phyloP scores from a whole-genome alignment of 768 basidiomycete species.

The Trametes elegans region DNA sequence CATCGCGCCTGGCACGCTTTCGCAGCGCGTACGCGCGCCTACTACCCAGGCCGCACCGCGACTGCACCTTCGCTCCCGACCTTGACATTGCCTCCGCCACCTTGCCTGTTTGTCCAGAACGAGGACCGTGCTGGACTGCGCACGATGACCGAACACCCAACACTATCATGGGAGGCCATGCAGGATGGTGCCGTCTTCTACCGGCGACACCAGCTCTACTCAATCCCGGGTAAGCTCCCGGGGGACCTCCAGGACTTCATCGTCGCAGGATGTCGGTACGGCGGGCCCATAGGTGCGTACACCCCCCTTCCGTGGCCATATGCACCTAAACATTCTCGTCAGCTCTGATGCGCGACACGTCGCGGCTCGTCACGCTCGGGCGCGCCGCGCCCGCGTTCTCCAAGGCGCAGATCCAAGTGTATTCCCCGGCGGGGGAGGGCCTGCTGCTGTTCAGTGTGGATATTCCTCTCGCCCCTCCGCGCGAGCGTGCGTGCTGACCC shows the following conservation, averaged over 20 bases:
- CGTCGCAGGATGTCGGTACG: slow-evolving; percentile 78
- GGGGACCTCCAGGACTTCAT: slow-evolving; percentile 72
- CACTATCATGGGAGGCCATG: slow-evolving; percentile 88
- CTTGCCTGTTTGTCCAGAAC: neutral
- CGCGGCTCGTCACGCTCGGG: slow-evolving; percentile 74
- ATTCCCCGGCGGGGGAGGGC: slow-evolving; percentile 80
- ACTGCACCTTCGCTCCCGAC: neutral
- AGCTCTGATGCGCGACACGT: slow-evolving; percentile 88
- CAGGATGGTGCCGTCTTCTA: slow-evolving; percentile 87
- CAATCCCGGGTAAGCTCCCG: slow-evolving; percentile 74
- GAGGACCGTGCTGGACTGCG: too few relatives aligned
- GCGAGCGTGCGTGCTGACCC: too few relatives aligned
- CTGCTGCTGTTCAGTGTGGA: slow-evolving; percentile 70
- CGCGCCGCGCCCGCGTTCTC: slow-evolving; percentile 53
- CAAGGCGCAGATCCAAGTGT: slow-evolving; percentile 84
- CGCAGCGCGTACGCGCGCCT: too few relatives aligned
- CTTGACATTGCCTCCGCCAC: neutral
- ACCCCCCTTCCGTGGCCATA: neutral
- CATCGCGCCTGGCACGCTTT: too few relatives aligned
- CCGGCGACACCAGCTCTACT: slow-evolving; percentile 79
- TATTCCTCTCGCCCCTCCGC: slow-evolving; percentile 31
- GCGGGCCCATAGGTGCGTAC: slow-evolving; percentile 81
- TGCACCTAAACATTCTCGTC: neutral
- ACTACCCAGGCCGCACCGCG: too few relatives aligned
- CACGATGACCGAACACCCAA: slow-evolving; percentile 64